Evolutionary conservation across 345 rosid species (phyloP).

Genomic region (Syzygium jambos): DNA sequence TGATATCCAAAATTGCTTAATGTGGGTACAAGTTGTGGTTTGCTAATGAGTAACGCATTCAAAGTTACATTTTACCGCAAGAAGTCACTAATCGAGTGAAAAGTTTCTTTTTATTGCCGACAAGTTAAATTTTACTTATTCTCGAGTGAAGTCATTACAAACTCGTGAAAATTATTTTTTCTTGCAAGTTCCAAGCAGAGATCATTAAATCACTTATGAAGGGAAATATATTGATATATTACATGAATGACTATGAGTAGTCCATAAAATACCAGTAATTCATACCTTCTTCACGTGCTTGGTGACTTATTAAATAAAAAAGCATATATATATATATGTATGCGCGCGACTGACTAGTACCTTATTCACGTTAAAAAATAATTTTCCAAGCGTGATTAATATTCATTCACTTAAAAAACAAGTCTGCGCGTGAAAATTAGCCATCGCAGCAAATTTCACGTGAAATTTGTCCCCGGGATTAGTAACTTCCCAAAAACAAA

Average conservation of each 20-base stretch:
- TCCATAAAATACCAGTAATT: not conserved
- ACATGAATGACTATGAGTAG: not conserved
- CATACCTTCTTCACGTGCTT: not conserved
- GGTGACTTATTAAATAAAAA: not conserved
- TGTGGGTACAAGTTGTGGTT: not conserved
- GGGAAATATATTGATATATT: not conserved
- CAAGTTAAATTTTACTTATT: not conserved
- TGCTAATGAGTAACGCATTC: not conserved
- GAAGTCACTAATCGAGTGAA: not conserved
- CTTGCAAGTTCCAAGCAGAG: not conserved
- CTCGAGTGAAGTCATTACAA: not conserved
- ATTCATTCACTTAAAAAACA: not conserved
- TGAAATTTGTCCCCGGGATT: not conserved
- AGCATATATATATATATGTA: not conserved
- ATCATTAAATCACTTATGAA: not conserved
- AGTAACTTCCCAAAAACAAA: not conserved
- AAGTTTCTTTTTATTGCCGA: not conserved
- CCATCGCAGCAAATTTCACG: not conserved
- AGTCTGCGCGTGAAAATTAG: not conserved
- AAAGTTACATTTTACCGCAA: not conserved
- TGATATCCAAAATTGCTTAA: not conserved
- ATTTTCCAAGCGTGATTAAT: not conserved
- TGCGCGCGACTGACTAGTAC: not conserved
- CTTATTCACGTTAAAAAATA: not conserved
- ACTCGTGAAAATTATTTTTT: not conserved